Conservation (phyloP, 129 eudicot species). For the Flaveria ramosissima region DNA sequence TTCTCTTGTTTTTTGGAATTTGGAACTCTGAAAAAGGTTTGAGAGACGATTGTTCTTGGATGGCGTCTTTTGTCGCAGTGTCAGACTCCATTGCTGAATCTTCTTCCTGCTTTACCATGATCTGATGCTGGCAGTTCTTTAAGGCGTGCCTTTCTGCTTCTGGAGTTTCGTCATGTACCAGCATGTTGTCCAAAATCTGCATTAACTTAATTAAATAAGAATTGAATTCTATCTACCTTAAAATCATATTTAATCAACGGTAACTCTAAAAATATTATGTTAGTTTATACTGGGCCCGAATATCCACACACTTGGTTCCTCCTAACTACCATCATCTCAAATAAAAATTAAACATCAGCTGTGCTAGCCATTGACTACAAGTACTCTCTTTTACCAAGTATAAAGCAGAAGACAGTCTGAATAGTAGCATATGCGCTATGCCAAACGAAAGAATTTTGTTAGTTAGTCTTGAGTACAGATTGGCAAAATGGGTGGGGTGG, state of each 20-base stretch:
- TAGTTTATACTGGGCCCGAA: background rate
- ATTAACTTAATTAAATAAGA: background rate
- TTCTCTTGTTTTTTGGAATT: conserved; percentile 71
- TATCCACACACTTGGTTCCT: background rate
- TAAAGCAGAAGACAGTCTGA: background rate
- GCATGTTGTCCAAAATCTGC: conserved; percentile 77
- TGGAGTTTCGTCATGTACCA: conserved; percentile 46
- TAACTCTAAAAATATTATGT: background rate
- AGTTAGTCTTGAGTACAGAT: background rate
- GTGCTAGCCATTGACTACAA: background rate
- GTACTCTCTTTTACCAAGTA: background rate
- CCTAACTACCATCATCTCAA: background rate
- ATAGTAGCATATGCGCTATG: background rate
- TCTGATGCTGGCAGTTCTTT: conserved; percentile 26
- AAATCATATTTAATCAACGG: background rate
- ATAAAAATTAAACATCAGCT: background rate
- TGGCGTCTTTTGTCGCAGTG: conserved; percentile 21
- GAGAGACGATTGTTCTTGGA: conserved; percentile 45
- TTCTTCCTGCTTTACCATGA: conserved; percentile 45
- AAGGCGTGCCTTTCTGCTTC: conserved; percentile 46
- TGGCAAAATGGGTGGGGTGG: background rate
- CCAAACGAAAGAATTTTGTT: background rate
- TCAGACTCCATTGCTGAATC: conserved; percentile 40
- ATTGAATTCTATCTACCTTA: conserved; percentile 1
- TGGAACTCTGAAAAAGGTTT: conserved; percentile 49